Conservation (phyloP, 371 early-diverging fungal genomes). For the Rhizopus arrhizus region DNA sequence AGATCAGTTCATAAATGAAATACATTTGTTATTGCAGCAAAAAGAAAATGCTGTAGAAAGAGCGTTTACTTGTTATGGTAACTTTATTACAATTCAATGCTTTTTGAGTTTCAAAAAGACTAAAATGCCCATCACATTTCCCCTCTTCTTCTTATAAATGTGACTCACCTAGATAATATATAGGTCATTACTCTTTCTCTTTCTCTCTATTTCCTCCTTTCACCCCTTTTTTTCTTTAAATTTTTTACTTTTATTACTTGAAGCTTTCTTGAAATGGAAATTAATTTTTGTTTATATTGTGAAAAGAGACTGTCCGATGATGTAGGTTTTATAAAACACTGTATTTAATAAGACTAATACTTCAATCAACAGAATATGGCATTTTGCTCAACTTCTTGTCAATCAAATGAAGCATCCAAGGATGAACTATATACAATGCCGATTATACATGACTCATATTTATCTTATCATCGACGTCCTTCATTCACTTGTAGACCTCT, state of each 20-base stretch:
- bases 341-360: background rate
- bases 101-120: too few species aligned
- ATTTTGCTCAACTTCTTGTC: constrained; percentile 31
- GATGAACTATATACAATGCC: constrained; percentile 7
- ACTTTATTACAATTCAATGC: too few species aligned
- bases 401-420: constrained; percentile 32
- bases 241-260: constrained; percentile 3
- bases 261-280: constrained; percentile 20
- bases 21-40: too few species aligned
- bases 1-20: too few species aligned
- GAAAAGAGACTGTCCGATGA: constrained; percentile 33
- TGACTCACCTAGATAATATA: background rate
- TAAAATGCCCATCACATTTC: background rate
- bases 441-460: constrained; percentile 5
- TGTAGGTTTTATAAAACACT: constrained; percentile 9
- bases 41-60: too few species aligned
- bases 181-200: constrained; percentile 1
- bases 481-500: constrained; percentile 25
- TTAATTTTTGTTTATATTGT: constrained; percentile 33
- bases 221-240: constrained; percentile 10
- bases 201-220: background rate
- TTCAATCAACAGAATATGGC: constrained; percentile 19
- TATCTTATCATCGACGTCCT: constrained; percentile 31
- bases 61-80: too few species aligned
- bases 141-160: background rate